These are phyloP conservation scores for Leccinum ochraceum DNA, from an alignment of 768 basidiomycete genomes.

Conservation along the genomic window DNA sequence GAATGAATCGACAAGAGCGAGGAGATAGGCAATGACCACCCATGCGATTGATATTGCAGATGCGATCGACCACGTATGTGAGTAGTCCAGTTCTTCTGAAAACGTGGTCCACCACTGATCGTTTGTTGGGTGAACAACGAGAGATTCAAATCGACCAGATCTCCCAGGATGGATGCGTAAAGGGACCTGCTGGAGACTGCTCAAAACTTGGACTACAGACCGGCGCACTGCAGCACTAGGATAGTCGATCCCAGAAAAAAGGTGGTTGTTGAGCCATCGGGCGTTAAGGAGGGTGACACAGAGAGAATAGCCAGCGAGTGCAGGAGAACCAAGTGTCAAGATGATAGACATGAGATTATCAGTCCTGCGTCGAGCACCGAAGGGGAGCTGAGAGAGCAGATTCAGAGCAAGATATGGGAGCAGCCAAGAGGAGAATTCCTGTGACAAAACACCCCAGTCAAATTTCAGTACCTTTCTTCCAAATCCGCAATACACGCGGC, in stretches of 20 bases:
- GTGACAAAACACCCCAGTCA: slow-evolving; percentile 2
- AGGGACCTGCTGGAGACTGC: slow-evolving; percentile 44
- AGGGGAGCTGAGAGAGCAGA: slow-evolving; percentile 51
- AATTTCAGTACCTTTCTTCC: background rate
- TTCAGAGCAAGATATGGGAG: slow-evolving; percentile 41
- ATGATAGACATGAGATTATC: slow-evolving; percentile 46
- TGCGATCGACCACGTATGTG: slow-evolving; percentile 42
- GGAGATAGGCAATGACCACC: slow-evolving; percentile 44
- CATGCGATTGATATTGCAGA: slow-evolving; percentile 41
- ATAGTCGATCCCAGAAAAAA: slow-evolving; percentile 33
- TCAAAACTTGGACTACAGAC: slow-evolving; percentile 38
- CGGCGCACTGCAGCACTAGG: slow-evolving; percentile 9
- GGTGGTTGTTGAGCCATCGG: slow-evolving; percentile 41
- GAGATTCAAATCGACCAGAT: slow-evolving; percentile 37
- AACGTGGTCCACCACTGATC: slow-evolving; percentile 44
- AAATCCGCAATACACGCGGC: background rate
- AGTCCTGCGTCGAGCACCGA: slow-evolving; percentile 38
- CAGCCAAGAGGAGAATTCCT: too few species aligned
- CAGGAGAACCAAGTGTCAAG: slow-evolving; percentile 46
- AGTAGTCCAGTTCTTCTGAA: slow-evolving; percentile 36
- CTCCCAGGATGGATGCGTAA: slow-evolving; percentile 31
- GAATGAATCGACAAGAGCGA: slow-evolving; percentile 20
- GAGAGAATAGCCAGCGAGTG: slow-evolving; percentile 47
- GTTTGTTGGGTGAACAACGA: slow-evolving; percentile 43
- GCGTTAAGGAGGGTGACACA: slow-evolving; percentile 43